Conservation (phyloP, 2,329 filamentous ascomycete genomes). For the Rhytidhysteron rufulum region DNA sequence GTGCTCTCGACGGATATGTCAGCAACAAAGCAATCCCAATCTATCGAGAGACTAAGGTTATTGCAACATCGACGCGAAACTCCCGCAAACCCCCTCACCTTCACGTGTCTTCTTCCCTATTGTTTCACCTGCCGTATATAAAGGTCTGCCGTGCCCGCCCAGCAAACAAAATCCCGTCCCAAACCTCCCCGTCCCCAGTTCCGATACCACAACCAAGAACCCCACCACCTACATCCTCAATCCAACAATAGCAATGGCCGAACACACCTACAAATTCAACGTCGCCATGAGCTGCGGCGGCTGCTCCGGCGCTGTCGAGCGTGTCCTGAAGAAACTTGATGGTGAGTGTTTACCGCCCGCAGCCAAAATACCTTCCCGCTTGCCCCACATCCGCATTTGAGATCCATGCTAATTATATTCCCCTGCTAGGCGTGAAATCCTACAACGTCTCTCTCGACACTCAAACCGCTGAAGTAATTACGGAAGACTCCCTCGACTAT, state of each 20-base stretch:
- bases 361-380: neutral
- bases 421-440: slow-evolving; percentile 68
- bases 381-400: neutral
- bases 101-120: neutral
- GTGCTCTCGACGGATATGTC: slow-evolving; percentile 20
- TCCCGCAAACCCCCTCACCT: slow-evolving; percentile 17
- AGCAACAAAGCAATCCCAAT: slow-evolving; percentile 23
- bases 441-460: slow-evolving; percentile 84
- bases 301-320: slow-evolving; percentile 90
- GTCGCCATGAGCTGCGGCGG: slow-evolving; percentile 92
- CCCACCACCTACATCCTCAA: slow-evolving; percentile 4
- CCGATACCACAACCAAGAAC: slow-evolving; percentile 1
- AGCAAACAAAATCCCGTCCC: no score
- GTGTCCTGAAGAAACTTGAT: slow-evolving; percentile 87
- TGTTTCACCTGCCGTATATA: no score
- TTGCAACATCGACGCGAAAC: slow-evolving; percentile 31
- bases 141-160: no score
- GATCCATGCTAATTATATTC: neutral
- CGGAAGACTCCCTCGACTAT: slow-evolving; percentile 67
- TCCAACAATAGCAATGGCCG: slow-evolving; percentile 56
- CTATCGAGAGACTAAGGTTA: slow-evolving; percentile 28
- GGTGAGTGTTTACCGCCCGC: slow-evolving; percentile 53
- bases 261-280: slow-evolving; percentile 93
- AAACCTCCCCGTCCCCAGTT: no score
- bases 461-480: slow-evolving; percentile 75